phyloP scores from a whole-genome alignment of 495 filamentous ascomycete species.

The Rostrohypoxylon terebratum region DNA sequence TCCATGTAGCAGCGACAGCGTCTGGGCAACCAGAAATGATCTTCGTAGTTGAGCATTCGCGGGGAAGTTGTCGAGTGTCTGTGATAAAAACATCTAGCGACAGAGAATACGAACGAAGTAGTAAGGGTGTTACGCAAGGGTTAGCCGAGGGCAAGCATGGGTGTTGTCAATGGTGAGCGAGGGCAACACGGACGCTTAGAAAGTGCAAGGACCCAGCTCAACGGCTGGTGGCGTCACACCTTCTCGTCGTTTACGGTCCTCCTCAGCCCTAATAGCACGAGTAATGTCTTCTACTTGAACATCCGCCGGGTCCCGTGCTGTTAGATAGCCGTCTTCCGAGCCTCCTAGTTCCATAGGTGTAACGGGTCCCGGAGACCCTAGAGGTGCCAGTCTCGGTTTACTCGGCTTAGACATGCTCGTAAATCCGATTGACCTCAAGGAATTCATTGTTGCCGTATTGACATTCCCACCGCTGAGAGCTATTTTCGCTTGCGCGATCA shows the following conservation, averaged over 20 bases:
- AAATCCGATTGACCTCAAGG: slow-evolving; percentile 50
- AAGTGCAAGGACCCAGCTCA: slow-evolving; percentile 41
- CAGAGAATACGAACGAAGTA: not conserved
- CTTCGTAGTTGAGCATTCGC: not conserved
- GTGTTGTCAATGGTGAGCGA: not conserved
- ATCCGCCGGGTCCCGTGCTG: slow-evolving; percentile 25
- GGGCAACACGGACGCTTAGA: slow-evolving; percentile 17
- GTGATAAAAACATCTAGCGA: not conserved
- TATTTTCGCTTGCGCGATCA: slow-evolving; percentile 65
- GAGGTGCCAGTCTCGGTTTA: slow-evolving; percentile 73
- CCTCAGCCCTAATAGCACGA: slow-evolving; percentile 40
- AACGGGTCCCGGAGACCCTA: slow-evolving; percentile 80
- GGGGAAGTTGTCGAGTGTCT: not conserved
- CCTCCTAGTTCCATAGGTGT: slow-evolving; percentile 79
- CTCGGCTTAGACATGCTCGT: slow-evolving; percentile 58
- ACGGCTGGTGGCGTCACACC: slow-evolving; percentile 35
- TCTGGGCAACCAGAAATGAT: slow-evolving; percentile 1
- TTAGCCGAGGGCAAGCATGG: not conserved
- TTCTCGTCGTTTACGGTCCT: slow-evolving; percentile 42
- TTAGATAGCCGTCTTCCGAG: slow-evolving; percentile 43
- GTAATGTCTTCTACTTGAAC: slow-evolving; percentile 38
- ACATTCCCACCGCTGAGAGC: slow-evolving; percentile 56
- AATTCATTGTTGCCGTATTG: slow-evolving; percentile 41
- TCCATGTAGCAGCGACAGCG: not conserved
- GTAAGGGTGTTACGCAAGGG: not conserved